Conservation (phyloP, 208 protist genomes). For the Kentomonas sorsogonicus region DNA sequence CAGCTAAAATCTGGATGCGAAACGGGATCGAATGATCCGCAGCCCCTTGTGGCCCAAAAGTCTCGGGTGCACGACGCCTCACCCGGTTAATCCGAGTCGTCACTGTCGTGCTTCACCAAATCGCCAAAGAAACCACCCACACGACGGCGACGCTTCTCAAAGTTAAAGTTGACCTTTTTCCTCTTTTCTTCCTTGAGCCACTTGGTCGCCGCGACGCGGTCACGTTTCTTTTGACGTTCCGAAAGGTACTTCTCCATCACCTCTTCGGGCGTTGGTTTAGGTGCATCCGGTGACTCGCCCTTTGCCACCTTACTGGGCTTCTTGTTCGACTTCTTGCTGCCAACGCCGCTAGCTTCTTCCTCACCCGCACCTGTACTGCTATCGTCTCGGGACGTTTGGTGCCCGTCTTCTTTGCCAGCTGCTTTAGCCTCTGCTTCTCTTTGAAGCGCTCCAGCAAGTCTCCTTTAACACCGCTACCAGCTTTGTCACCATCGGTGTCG, state of each 20-base stretch:
- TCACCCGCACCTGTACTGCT: conserved; percentile 1
- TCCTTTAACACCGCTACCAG: too few species aligned
- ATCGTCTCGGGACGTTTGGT: neutral
- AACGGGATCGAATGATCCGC: too few species aligned
- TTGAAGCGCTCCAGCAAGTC: neutral
- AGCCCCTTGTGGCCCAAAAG: neutral
- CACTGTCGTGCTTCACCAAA: conserved; percentile 18
- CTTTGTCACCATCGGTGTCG: conserved; percentile 1
- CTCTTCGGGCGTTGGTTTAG: conserved; percentile 5
- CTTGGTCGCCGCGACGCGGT: conserved; percentile 64
- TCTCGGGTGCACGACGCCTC: neutral
- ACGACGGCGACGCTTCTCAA: conserved; percentile 76
- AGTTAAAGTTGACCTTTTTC: conserved; percentile 85
- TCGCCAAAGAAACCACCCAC: conserved; percentile 86
- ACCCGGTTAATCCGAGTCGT: neutral
- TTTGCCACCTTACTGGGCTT: neutral
- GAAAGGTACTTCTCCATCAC: conserved; percentile 45
- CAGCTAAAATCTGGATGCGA: too few species aligned
- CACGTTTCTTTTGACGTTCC: conserved; percentile 56
- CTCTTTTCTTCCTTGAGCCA: conserved; percentile 85
- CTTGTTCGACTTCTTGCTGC: neutral
- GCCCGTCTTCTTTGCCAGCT: neutral
- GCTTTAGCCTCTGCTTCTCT: too few species aligned
- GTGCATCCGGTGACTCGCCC: neutral
- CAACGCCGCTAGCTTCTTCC: neutral